phyloP scores from a whole-genome alignment of 2,329 filamentous ascomycete genomes.

The Arthrobotrys pseudoclavata region DNA sequence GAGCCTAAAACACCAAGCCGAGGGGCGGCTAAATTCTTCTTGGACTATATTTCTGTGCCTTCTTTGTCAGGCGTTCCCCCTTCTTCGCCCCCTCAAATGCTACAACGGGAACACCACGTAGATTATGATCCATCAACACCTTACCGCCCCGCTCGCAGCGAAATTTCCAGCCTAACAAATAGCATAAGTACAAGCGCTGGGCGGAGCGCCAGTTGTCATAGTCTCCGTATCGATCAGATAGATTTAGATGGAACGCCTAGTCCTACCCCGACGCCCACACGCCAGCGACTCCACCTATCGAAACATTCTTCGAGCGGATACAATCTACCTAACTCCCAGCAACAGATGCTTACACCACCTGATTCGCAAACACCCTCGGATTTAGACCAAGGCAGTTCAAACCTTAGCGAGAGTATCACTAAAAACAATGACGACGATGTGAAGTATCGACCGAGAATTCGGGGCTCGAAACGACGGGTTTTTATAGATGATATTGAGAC shows the following conservation, averaged over 20 bases:
- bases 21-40: conserved; percentile 21
- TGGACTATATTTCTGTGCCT: conserved; percentile 45
- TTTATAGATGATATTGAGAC: conserved; percentile 15
- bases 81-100: conserved; percentile 6
- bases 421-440: conserved; percentile 4
- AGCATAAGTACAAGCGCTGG: conserved; percentile 34
- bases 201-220: conserved; percentile 12
- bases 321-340: neutral
- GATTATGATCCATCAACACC: conserved; percentile 35
- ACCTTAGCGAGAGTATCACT: neutral
- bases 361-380: conserved; percentile 49
- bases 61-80: conserved; percentile 5
- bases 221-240: conserved; percentile 5
- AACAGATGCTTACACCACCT: conserved; percentile 41
- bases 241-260: conserved; percentile 28
- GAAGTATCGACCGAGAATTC: conserved; percentile 42
- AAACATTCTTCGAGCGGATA: neutral
- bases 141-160: neutral
- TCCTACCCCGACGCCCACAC: conserved; percentile 25
- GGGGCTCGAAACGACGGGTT: conserved; percentile 14
- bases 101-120: neutral
- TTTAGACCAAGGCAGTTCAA: conserved; percentile 17
- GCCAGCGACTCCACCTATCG: neutral
- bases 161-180: conserved; percentile 26
- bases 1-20: conserved; percentile 31